Evolutionary conservation across 768 basidiomycete genomes (phyloP), one percentile per base, ranked within the genome.

Genomic region (Tephrocybe sp.): DNA sequence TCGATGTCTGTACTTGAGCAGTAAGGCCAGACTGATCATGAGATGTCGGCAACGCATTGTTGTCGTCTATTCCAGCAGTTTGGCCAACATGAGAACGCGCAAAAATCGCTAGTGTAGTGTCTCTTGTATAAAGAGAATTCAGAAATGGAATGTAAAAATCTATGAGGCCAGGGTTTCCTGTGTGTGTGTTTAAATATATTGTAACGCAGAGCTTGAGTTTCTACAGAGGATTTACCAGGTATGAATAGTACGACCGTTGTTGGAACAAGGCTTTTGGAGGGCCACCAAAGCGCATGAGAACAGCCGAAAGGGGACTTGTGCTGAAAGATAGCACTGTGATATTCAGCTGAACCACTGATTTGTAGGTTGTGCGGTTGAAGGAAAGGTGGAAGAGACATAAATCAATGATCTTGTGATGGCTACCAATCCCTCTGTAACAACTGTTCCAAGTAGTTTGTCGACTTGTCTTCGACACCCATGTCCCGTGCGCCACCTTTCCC

Each of bases 141-240:
- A 92, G 73, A 61, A 89, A 92, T 2, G 78, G 76, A 1, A 69
- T 69, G 57, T 91, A 92, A 66, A 90, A 89, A 39, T 77, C 73
- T 30, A 84, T 53, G 13, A 89, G 67, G 6, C 89, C 89, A 14
- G 77, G 76, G 55, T 80, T 80, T 6, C 77, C 76, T 79, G 57
- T 16, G 2, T 32, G 2, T 32, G 35, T 13, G 31, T 33, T 12
- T 30, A n/a, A 20, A 3, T n/a, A 6, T 17, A 17, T 11, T 39
- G 12, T 23, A 10, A 47, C 13, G 2, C 3, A 20, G 4, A 5
- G 14, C 39, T 20, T 10, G 4, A 5, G 14, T 42, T 20, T 10
- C 2, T 14, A 26, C 35, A 31, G n/a, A 5, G 36, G 23, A 32
- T 48, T 33, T 32, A 74, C 79, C 79, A 55, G 80, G 80, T 42